phyloP scores from a whole-genome alignment of 2,329 filamentous ascomycete species.

The Botrytis squamosa region DNA sequence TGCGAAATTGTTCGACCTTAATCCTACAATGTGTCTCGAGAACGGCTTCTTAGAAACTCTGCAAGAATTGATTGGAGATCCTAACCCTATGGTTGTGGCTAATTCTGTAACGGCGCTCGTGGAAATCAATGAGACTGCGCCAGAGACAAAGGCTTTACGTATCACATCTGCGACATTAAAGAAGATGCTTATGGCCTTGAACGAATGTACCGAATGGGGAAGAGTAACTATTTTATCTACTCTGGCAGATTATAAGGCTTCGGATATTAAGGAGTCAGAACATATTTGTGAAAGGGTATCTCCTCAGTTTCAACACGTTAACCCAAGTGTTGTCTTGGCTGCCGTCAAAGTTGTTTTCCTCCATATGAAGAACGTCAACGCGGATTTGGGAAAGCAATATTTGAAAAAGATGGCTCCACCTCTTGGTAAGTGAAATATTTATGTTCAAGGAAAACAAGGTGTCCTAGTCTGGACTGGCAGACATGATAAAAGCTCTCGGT shows the following conservation, averaged over 20 bases:
- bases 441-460: background rate
- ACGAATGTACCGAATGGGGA: slow-evolving; percentile 98
- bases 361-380: slow-evolving; percentile 83
- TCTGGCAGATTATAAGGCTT: slow-evolving; percentile 80
- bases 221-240: slow-evolving; percentile 90
- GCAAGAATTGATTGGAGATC: slow-evolving; percentile 94
- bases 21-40: slow-evolving; percentile 87
- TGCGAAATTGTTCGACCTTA: slow-evolving; percentile 95
- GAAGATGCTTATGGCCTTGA: slow-evolving; percentile 93
- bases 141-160: slow-evolving; percentile 82
- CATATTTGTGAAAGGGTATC: slow-evolving; percentile 96
- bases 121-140: slow-evolving; percentile 86
- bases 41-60: slow-evolving; percentile 93
- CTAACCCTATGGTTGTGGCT: slow-evolving; percentile 98
- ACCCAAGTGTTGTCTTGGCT: slow-evolving; percentile 93
- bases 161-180: slow-evolving; percentile 83
- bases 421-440: slow-evolving; percentile 59
- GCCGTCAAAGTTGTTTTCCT: slow-evolving; percentile 97
- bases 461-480: background rate
- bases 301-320: slow-evolving; percentile 97
- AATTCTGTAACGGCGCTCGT: slow-evolving; percentile 93
- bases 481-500: background rate
- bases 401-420: slow-evolving; percentile 99
- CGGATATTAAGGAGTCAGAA: slow-evolving; percentile 93
- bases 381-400: slow-evolving; percentile 79